Evolutionary conservation across 164 flowering plant species (phyloP).

Genomic region (Aristolochia californica): DNA sequence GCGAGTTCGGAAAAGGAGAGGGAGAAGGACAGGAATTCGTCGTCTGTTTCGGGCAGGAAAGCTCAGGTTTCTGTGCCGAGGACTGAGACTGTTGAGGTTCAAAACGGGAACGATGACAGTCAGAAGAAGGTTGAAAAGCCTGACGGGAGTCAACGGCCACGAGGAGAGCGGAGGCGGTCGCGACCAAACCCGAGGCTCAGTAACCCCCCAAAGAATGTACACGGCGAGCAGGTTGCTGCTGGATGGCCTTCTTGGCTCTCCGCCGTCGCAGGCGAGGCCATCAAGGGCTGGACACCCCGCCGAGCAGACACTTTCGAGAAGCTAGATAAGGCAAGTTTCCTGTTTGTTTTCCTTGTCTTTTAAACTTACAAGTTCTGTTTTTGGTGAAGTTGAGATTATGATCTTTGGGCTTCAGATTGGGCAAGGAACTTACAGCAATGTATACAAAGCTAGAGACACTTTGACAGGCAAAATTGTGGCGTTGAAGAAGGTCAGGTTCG

Average conservation of each 20-base stretch:
- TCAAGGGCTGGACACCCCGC: slow-evolving; percentile 46
- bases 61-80: slow-evolving; percentile 8
- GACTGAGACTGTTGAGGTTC: slow-evolving; percentile 12
- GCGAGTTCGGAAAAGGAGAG: slow-evolving; percentile 5
- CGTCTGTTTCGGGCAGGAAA: slow-evolving; percentile 10
- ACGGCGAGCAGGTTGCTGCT: slow-evolving; percentile 53
- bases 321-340: slow-evolving; percentile 30
- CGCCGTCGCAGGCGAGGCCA: slow-evolving; percentile 47
- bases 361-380: background rate
- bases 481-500: slow-evolving; percentile 45
- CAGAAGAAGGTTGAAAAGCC: slow-evolving; percentile 9
- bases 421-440: slow-evolving; percentile 75
- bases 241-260: slow-evolving; percentile 57
- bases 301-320: slow-evolving; percentile 43
- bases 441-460: slow-evolving; percentile 68
- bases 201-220: slow-evolving; percentile 28
- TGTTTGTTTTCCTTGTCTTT: background rate
- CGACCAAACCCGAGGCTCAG: slow-evolving; percentile 30
- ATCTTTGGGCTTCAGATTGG: slow-evolving; percentile 29
- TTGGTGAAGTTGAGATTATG: background rate
- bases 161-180: slow-evolving; percentile 21
- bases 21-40: slow-evolving; percentile 6
- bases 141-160: slow-evolving; percentile 5
- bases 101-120: slow-evolving; percentile 18
- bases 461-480: slow-evolving; percentile 41